Conservation (phyloP, 805 yeast species). For the Candida dendrica region DNA sequence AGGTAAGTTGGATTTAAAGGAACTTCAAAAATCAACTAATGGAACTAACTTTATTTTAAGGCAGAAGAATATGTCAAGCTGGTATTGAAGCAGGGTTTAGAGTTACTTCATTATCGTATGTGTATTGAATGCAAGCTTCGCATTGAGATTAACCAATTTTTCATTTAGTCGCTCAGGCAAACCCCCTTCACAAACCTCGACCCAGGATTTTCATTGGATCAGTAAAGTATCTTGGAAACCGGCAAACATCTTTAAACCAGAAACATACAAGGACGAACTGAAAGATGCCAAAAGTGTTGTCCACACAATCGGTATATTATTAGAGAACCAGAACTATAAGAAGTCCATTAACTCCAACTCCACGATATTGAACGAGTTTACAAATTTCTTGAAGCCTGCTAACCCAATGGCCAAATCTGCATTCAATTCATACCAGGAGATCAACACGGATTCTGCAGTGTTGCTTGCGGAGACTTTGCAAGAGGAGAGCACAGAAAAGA, state of each 20-base stretch:
- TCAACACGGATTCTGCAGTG: conserved; percentile 67
- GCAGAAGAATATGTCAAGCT: conserved; percentile 61
- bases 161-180: conserved; percentile 41
- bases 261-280: conserved; percentile 43
- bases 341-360: conserved; percentile 27
- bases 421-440: conserved; percentile 46
- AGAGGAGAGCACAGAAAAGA: conserved; percentile 16
- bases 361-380: conserved; percentile 25
- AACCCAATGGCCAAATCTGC: conserved; percentile 48
- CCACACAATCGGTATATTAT: conserved; percentile 72
- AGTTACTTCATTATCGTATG: conserved; percentile 58
- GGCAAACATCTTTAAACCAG: conserved; percentile 64
- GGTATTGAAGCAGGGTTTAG: conserved; percentile 56
- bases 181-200: conserved; percentile 30
- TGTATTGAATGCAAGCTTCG: too few relatives aligned
- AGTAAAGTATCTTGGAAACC: conserved; percentile 54
- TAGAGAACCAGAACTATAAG: conserved; percentile 69
- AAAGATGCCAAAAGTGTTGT: conserved; percentile 58
- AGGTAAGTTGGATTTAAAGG: conserved; percentile 24
- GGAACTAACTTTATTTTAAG: conserved; percentile 19
- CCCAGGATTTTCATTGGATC: conserved; percentile 39
- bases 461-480: conserved; percentile 50
- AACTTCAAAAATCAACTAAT: conserved; percentile 1
- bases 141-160: conserved; percentile 5
- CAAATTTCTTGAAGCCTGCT: conserved; percentile 37